Evolutionary conservation across 2,329 filamentous ascomycete species (phyloP).

Genomic region (Epichloe hybrida): DNA sequence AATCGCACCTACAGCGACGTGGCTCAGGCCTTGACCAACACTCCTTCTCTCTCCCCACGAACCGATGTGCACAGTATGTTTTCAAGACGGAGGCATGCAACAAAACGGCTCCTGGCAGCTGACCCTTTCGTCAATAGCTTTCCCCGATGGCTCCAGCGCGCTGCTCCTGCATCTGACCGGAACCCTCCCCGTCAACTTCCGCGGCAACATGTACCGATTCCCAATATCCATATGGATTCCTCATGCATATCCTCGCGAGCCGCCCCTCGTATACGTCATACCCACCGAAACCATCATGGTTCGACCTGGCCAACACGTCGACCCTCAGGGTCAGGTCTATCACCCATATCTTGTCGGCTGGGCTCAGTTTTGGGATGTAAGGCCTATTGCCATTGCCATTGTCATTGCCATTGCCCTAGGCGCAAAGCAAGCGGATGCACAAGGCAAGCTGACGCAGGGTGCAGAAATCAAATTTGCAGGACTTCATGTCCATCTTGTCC

Average conservation of each 20-base stretch:
- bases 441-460: background rate
- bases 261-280: slow-evolving; percentile 80
- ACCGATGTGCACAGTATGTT: slow-evolving; percentile 88
- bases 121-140: slow-evolving; percentile 45
- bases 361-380: slow-evolving; percentile 79
- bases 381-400: slow-evolving; percentile 15
- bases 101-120: slow-evolving; percentile 5
- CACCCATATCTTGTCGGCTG: slow-evolving; percentile 91
- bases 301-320: slow-evolving; percentile 86
- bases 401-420: background rate
- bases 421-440: slow-evolving; percentile 2
- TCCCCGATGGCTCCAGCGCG: slow-evolving; percentile 74
- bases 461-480: slow-evolving; percentile 68
- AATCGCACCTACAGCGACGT: slow-evolving; percentile 89
- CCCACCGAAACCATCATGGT: slow-evolving; percentile 82
- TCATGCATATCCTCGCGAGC: slow-evolving; percentile 73
- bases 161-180: slow-evolving; percentile 77
- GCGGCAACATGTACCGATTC: slow-evolving; percentile 80
- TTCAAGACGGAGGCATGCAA: background rate
- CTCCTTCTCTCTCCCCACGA: slow-evolving; percentile 66
- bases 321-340: slow-evolving; percentile 83
- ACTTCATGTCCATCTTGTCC: slow-evolving; percentile 69
- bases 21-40: slow-evolving; percentile 65
- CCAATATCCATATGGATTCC: slow-evolving; percentile 89
- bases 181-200: slow-evolving; percentile 82